phyloP scores from a whole-genome alignment of 2,329 filamentous ascomycete genomes.

The Ophiocordyceps camponoti-floridani region DNA sequence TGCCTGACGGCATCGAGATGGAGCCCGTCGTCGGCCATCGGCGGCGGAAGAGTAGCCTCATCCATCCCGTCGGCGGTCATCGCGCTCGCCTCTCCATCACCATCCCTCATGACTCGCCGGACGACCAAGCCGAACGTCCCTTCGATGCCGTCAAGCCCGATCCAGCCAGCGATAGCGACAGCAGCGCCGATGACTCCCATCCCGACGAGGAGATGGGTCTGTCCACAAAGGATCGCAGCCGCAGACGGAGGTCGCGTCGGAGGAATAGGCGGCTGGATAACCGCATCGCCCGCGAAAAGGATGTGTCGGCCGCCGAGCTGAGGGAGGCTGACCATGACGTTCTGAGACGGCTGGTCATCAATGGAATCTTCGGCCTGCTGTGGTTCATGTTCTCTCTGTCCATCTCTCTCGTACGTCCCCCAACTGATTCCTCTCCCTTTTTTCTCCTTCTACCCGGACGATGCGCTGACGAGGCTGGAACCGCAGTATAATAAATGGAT shows the following conservation, averaged over 20 bases:
- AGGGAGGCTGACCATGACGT: constrained; percentile 61
- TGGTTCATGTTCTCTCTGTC: constrained; percentile 89
- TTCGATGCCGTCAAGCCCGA: constrained; percentile 10
- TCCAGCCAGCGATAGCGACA: constrained; percentile 34
- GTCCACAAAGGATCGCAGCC: constrained; percentile 52
- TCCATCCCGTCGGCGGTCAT: constrained; percentile 16
- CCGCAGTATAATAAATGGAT: constrained; percentile 97
- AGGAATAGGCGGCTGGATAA: constrained; percentile 54
- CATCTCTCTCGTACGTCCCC: constrained; percentile 61
- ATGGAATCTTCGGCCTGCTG: constrained; percentile 62
- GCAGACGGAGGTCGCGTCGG: constrained; percentile 47
- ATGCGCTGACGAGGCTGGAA: not conserved
- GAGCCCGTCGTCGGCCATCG: constrained; percentile 34
- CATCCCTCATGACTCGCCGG: constrained; percentile 23
- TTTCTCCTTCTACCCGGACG: not conserved
- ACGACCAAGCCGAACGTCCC: constrained; percentile 17
- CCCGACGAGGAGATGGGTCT: constrained; percentile 74
- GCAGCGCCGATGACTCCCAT: constrained; percentile 58
- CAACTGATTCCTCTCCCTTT: not conserved
- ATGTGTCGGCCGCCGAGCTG: constrained; percentile 51
- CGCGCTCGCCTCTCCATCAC: constrained; percentile 3
- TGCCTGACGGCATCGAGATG: constrained; percentile 33
- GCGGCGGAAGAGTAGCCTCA: constrained; percentile 36
- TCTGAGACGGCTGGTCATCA: constrained; percentile 49
- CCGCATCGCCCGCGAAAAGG: constrained; percentile 42